Conservation (phyloP, 352 stramenopile species). For the Blastocystis sp. region DNA sequence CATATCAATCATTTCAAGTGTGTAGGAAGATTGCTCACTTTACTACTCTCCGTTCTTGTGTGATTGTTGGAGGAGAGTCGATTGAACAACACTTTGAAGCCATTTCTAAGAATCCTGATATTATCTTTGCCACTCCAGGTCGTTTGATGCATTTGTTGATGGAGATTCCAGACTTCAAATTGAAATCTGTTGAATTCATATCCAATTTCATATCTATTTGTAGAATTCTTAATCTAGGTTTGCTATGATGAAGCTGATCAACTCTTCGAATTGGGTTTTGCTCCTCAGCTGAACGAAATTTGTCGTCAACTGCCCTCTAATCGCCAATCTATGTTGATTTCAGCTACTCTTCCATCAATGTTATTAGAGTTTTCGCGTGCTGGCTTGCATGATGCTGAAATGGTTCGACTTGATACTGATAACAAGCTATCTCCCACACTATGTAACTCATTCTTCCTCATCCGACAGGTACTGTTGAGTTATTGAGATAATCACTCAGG, state of each 20-base stretch:
- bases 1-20: slow-evolving; percentile 84
- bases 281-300: slow-evolving; percentile 80
- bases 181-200: slow-evolving; percentile 79
- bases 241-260: slow-evolving; percentile 98
- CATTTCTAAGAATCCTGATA: slow-evolving; percentile 82
- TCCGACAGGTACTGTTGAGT: slow-evolving; percentile 67
- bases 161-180: slow-evolving; percentile 80
- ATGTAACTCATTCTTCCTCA: slow-evolving; percentile 90
- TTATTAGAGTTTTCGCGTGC: slow-evolving; percentile 95
- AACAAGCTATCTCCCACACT: slow-evolving; percentile 94
- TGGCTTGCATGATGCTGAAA: slow-evolving; percentile 86
- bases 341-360: slow-evolving; percentile 88
- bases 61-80: slow-evolving; percentile 90
- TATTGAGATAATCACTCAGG: not conserved
- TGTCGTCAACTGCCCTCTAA: slow-evolving; percentile 63
- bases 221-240: slow-evolving; percentile 58
- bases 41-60: slow-evolving; percentile 78
- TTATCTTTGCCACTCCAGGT: slow-evolving; percentile 84
- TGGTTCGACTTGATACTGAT: slow-evolving; percentile 94
- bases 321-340: slow-evolving; percentile 83
- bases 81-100: slow-evolving; percentile 95
- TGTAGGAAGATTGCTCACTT: slow-evolving; percentile 81
- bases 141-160: slow-evolving; percentile 82
- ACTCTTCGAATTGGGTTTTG: slow-evolving; percentile 99
- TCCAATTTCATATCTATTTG: slow-evolving; percentile 63